Conservation (phyloP, 148 eudicot genomes). For the Cornus kousa region DNA sequence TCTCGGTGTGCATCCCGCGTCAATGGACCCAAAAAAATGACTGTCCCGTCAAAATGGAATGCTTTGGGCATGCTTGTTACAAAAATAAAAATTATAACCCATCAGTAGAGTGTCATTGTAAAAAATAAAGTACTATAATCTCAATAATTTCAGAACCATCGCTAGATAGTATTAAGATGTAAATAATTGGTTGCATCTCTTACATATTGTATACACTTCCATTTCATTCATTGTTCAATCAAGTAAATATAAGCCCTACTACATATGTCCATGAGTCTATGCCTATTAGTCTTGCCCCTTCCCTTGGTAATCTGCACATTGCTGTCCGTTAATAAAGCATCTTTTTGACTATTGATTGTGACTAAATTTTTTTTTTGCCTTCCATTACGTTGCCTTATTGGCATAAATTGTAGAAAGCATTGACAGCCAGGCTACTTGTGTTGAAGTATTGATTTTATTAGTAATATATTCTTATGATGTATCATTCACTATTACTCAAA, state of each 20-base stretch:
- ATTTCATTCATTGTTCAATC: not conserved
- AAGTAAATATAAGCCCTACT: not conserved
- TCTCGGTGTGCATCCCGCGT: too few species aligned
- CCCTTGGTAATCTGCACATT: not conserved
- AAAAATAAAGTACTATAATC: not conserved
- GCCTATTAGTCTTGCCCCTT: not conserved
- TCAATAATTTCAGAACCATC: not conserved
- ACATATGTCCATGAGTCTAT: not conserved
- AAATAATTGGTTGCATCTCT: not conserved
- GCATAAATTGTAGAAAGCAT: not conserved
- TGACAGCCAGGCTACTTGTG: not conserved
- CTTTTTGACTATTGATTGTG: not conserved
- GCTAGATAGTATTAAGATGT: not conserved
- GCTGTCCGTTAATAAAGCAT: not conserved
- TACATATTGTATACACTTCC: not conserved
- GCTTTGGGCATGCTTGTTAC: not conserved
- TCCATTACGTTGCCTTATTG: not conserved
- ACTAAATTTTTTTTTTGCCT: not conserved
- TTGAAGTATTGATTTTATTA: not conserved
- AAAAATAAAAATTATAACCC: not conserved
- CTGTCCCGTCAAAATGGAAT: not conserved
- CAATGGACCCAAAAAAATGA: too few species aligned
- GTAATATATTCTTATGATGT: not conserved
- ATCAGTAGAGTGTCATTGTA: not conserved
- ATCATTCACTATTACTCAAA: not conserved